These are phyloP conservation scores for Botrytis cinerea DNA, from an alignment of 2,329 filamentous ascomycete genomes.

Conservation along the genomic window DNA sequence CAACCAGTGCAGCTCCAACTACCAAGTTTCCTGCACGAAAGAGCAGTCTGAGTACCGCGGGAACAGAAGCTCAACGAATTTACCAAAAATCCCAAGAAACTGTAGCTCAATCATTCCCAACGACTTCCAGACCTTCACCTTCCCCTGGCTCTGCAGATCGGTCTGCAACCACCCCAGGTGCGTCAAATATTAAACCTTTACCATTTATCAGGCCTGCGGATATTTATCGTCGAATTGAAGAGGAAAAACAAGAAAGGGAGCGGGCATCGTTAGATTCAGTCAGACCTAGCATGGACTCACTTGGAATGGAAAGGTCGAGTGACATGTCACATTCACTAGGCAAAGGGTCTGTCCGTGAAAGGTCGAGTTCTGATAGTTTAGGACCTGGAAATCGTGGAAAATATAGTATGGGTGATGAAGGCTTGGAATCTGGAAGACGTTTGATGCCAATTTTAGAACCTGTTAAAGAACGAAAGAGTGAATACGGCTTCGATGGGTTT, in stretches of 20 bases:
- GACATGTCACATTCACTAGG: constrained; percentile 36
- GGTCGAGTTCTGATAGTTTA: constrained; percentile 34
- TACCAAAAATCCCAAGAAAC: constrained; percentile 28
- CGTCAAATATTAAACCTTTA: constrained; percentile 54
- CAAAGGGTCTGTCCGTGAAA: constrained; percentile 32
- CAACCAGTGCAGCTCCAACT: constrained; percentile 40
- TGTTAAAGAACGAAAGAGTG: constrained; percentile 60
- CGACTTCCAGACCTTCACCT: constrained; percentile 37
- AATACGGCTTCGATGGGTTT: constrained; percentile 55
- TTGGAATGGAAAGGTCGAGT: constrained; percentile 40
- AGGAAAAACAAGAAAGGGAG: constrained; percentile 65
- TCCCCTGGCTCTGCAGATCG: constrained; percentile 45
- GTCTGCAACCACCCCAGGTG: constrained; percentile 42
- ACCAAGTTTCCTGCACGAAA: constrained; percentile 60
- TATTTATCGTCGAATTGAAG: constrained; percentile 71
- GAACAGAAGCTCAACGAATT: constrained; percentile 36
- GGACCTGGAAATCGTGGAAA: constrained; percentile 27
- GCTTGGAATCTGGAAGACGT: constrained; percentile 43
- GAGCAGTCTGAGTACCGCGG: constrained; percentile 56
- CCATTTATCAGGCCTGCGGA: constrained; percentile 74
- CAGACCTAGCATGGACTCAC: constrained; percentile 57
- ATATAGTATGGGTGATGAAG: constrained; percentile 32
- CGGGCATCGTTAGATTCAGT: constrained; percentile 58
- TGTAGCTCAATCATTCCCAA: constrained; percentile 40
- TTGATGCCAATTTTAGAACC: constrained; percentile 51